Base-by-base conservation (phyloP, 164 flowering plant species). In the Vitis rupestris region DNA sequence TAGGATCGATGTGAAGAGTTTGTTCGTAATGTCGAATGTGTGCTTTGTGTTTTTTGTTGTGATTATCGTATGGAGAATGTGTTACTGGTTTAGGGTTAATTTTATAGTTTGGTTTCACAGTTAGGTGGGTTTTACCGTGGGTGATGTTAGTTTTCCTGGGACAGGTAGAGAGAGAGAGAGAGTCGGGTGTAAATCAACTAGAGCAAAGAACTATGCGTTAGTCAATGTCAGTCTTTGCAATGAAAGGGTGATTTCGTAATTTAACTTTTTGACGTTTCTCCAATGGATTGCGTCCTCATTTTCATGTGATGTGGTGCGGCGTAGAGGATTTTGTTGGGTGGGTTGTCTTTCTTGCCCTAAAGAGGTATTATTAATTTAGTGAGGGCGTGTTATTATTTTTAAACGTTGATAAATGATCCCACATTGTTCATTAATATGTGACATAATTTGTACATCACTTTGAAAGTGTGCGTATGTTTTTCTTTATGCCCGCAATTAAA, bases 161-260 rank as follows among this genome's bases (percentile, higher is more conserved):
- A 11, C 27, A 68, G 59, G 68, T 50, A 51, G 60, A 56, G 56
- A 52, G 72, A 52, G 8, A 52, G 69, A 9, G 47, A 8, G 1
- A 50, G 11, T 58, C 27, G 54, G 61, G 63, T 61, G 71, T 61
- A 55, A 50, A 0, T 53, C 11, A 8, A 31, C 53, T 59, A 64
- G 69, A 74, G 72, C 64, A 13, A 48, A 11, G 10, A 15, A 58
- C 16, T 48, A 23, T 23, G 61, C 50, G 50, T 61, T 48, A 51
- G 61, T 73, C 59, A 50, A 63, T 57, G 50, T 1, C 6, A 23
- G 27, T 23, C 27, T 71, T 31, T 8, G 13, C 64, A 48, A 12
- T 6, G 16, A 15, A 70, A 66, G 60, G 72, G 65, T 53, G 8
- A n/a, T 69, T 69, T 52, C 31, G 65, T 61, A 52, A 60, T 23